Evolutionary conservation across 306 rosid genomes (phyloP).

Genomic region (Vicia villosa): DNA sequence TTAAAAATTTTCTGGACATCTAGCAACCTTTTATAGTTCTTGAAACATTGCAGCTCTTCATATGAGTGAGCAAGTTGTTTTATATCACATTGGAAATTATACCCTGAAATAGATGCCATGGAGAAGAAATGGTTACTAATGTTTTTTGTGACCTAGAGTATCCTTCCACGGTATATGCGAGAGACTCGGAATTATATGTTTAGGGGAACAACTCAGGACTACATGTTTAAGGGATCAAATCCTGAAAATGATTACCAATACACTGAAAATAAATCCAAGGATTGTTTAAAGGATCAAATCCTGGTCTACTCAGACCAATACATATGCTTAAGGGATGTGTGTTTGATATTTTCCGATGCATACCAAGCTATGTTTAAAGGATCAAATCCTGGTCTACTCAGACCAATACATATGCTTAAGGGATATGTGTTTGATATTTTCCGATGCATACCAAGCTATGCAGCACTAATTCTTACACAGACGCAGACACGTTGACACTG

Average conservation of each 20-base stretch:
- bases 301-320: not conserved
- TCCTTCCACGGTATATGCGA: not conserved
- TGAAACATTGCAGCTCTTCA: conserved; percentile 76
- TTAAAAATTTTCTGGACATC: conserved; percentile 81
- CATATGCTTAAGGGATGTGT: not conserved
- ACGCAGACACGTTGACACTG: too few species aligned
- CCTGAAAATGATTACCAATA: not conserved
- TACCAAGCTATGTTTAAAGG: not conserved
- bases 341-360: not conserved
- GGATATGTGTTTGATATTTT: not conserved
- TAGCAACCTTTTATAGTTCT: conserved; percentile 74
- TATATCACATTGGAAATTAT: conserved; percentile 85
- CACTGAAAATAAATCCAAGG: not conserved
- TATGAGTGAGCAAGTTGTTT: conserved; percentile 86
- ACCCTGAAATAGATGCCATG: conserved; percentile 63
- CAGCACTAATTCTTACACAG: too few species aligned
- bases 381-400: not conserved
- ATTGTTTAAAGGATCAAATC: not conserved
- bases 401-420: conserved; percentile 1
- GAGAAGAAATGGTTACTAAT: conserved; percentile 30
- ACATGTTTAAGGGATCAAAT: not conserved
- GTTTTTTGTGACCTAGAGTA: not conserved
- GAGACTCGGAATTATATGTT: not conserved
- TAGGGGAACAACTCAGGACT: too few species aligned
- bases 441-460: not conserved